Percentiles rank a stretch among this genome's conserved stretches.
Conservation (phyloP, 768 basidiomycete species). For the Agaricus subrufescens region DNA sequence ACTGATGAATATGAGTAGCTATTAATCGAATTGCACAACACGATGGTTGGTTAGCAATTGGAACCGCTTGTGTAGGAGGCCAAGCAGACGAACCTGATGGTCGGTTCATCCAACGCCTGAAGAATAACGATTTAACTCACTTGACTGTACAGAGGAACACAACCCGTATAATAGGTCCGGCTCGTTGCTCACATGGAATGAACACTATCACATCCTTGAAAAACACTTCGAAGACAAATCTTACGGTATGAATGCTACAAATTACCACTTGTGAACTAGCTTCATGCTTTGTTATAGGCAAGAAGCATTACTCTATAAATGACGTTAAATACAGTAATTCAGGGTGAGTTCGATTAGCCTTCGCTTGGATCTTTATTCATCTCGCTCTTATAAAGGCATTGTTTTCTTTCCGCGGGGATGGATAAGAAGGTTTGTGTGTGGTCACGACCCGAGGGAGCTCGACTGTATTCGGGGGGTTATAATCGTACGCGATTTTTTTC, state of each 20-base stretch:
- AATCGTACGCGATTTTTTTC: not conserved
- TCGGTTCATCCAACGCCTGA: conserved; percentile 13
- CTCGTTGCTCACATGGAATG: conserved; percentile 37
- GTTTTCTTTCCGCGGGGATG: conserved; percentile 11
- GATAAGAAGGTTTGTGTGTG: conserved; percentile 10
- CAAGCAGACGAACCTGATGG: conserved; percentile 26
- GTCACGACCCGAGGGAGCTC: not conserved
- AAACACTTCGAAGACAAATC: conserved; percentile 15
- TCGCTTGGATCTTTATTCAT: not conserved
- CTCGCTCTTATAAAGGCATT: not conserved
- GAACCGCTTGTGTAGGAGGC: conserved; percentile 45
- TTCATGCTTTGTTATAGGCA: conserved; percentile 3
- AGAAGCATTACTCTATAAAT: conserved; percentile 50
- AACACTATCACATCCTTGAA: conserved; percentile 15
- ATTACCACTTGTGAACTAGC: not conserved
- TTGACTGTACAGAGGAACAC: conserved; percentile 20
- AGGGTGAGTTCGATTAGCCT: conserved; percentile 25
- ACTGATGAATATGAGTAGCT: conserved; percentile 19
- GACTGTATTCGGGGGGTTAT: conserved; percentile 6
- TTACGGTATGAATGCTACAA: conserved; percentile 11
- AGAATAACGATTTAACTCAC: not conserved
- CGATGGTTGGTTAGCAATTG: conserved; percentile 34
- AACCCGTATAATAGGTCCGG: conserved; percentile 45
- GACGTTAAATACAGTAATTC: conserved; percentile 52
- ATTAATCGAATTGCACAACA: conserved; percentile 50